Evolutionary conservation across 352 stramenopile genomes (phyloP), one percentile per base, ranked within the genome.

Genomic region (Pythium grandisporangium): DNA sequence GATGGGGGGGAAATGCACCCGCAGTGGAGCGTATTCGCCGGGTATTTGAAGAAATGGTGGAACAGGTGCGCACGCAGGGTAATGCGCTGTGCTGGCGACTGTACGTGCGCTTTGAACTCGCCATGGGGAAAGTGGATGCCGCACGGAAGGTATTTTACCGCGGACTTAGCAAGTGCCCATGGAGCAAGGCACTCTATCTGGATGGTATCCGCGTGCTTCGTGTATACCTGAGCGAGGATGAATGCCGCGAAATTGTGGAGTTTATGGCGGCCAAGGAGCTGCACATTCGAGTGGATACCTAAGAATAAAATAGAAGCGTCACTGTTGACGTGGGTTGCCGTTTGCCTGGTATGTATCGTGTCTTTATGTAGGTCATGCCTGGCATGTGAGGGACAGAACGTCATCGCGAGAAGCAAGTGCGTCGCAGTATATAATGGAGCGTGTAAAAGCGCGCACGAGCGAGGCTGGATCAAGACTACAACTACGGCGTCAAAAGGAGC

Each of bases 201-300:
- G 77, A 88, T 37, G 73, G 70, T 1, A 40, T 89, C 10, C 54
- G 63, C 7, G 34, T 88, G 11, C 42, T 89, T 12, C 70, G 80
- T 12, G 47, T 70, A 16, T 93, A 88, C 43, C 44, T 93, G 50
- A 80, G 30, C 21, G 52, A 62, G 20, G 54, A 53, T 2, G 73
- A 89, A 41, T 82, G 74, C 45, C 48, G 63, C 7, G 77, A 93
- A 45, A 50, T 93, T 14, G 6, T 80, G 1, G 55, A 74, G 1
- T 83, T 89, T 32, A 72, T 93, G 60, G 50, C 62, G 2, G 62
- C 68, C 2, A 91, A 91, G 45, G 77, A 89, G 38, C 38, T 93
- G 5, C 65, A 85, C 27, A 23, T 91, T 8, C 77, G 80, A 8
- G 51, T 67, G 19, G 72, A 86, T 19, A 25, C 52, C 36, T 51